Evolutionary conservation across 768 basidiomycete species (phyloP), one percentile per base, ranked within the genome.

Genomic region (Thelephora aurantiotincta): DNA sequence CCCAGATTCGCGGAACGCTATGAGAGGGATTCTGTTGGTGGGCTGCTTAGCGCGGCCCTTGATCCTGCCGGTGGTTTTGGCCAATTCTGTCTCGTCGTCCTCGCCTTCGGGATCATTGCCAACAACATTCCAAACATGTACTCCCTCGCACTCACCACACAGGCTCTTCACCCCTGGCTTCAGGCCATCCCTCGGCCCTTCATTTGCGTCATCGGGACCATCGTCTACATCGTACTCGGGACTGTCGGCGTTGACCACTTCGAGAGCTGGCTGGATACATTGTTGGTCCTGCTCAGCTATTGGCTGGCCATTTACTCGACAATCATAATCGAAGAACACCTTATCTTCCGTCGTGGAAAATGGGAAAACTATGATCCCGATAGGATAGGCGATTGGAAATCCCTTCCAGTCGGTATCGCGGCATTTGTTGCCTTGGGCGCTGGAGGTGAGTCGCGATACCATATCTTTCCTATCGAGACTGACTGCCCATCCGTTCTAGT

Each of bases 51-150:
- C 12, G 68, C 67, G 16, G 61, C 63, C 1, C 59, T 72, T 19
- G 46, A 63, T 11, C 59, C 66, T 0, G 60, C 68, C 55, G 61
- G 64, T 33, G 66, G 66, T 6, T 66, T 65, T 45, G 70, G 70
- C n/a, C 63, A 65, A 26, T 73, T 73, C 61, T 62, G 70, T 47
- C 60, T 71, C 35, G 66, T 71, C 47, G 44, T 72, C 33, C 64
- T 73, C 33, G 70, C 70, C 3, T 59, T 72, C 35, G 61, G 64
- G 22, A 67, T 69, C 43, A 65, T 70, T 11, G 71, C 69, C 52
- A 75, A 73, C 61, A 73, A 68, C 57, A 68, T 68, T 48, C 63
- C 65, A 55, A 69, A 69, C 58, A 70, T 69, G 43, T 70, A 72
- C 60, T 67, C 66, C 30, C 66, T 71, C 46, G 70, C 68, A 9